These are phyloP conservation scores for Aspergillus piperis DNA, from an alignment of 2,329 filamentous ascomycete species.

Conservation along the genomic window DNA sequence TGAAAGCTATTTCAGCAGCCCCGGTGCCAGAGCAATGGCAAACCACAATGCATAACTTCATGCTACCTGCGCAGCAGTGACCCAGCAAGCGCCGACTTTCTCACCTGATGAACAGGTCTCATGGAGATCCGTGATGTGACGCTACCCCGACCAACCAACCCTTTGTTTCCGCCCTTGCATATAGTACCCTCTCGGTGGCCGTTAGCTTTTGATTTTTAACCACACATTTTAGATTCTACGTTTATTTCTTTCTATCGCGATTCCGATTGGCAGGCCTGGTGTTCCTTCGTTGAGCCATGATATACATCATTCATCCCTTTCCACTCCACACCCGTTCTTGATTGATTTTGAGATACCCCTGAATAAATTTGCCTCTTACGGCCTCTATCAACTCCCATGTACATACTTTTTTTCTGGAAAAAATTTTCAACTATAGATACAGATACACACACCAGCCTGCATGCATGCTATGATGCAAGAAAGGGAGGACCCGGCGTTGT, in stretches of 20 bases:
- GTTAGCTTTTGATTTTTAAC: background rate
- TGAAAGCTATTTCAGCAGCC: constrained; percentile 66
- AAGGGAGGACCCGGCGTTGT: constrained; percentile 12
- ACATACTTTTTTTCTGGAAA: constrained; percentile 26
- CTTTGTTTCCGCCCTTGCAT: background rate
- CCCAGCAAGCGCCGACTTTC: background rate
- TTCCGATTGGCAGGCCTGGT: constrained; percentile 20
- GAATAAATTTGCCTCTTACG: constrained; percentile 36
- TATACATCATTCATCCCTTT: constrained; percentile 13
- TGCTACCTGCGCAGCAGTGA: constrained; percentile 22
- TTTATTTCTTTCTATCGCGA: constrained; percentile 13
- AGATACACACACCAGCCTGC: constrained; percentile 23
- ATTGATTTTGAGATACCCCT: constrained; percentile 42
- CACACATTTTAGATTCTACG: constrained; percentile 2
- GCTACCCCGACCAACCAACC: no score
- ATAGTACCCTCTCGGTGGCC: background rate
- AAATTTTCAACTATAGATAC: constrained; percentile 27
- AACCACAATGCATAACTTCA: constrained; percentile 13
- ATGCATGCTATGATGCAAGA: constrained; percentile 6
- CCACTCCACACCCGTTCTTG: constrained; percentile 26
- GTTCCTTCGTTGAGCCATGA: constrained; percentile 21
- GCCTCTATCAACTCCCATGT: constrained; percentile 33
- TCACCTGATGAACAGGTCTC: constrained; percentile 11
- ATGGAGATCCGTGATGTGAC: background rate
- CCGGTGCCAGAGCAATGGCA: constrained; percentile 26